Conservation (phyloP, 331 rosid species). For the Pyracantha coccinea region DNA sequence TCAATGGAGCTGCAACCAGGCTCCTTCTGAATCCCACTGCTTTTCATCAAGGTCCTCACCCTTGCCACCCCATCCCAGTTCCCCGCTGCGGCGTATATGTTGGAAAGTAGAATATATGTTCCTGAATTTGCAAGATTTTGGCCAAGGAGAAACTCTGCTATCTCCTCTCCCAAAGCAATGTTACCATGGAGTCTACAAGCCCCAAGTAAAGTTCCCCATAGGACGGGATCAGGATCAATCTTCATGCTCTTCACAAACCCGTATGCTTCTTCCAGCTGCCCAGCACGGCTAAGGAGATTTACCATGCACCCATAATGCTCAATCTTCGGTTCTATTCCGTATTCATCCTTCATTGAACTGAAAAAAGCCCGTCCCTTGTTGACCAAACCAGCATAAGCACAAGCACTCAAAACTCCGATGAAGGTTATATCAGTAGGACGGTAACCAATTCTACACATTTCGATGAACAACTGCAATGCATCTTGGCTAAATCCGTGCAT, state of each 20-base stretch:
- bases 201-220: conserved; percentile 88
- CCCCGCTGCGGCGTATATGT: conserved; percentile 62
- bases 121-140: conserved; percentile 66
- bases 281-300: conserved; percentile 81
- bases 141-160: conserved; percentile 57
- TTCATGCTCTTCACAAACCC: conserved; percentile 55
- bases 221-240: conserved; percentile 59
- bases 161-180: conserved; percentile 56
- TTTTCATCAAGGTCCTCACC: conserved; percentile 72
- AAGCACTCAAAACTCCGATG: conserved; percentile 62
- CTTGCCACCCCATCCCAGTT: conserved; percentile 79
- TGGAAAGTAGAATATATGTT: conserved; percentile 77
- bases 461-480: conserved; percentile 52
- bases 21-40: conserved; percentile 64
- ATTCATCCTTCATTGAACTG: conserved; percentile 45
- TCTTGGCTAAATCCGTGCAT: conserved; percentile 61
- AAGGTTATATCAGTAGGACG: conserved; percentile 58
- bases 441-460: conserved; percentile 40
- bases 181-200: conserved; percentile 69
- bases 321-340: conserved; percentile 47
- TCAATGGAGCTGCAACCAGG: conserved; percentile 89
- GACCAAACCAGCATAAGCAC: conserved; percentile 70
- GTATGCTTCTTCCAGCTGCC: conserved; percentile 60
- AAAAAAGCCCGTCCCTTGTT: conserved; percentile 49
- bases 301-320: conserved; percentile 88